These are phyloP conservation scores for Pontederia paniculata DNA, from an alignment of 176 grass and related monocot genomes.

Conservation along the genomic window DNA sequence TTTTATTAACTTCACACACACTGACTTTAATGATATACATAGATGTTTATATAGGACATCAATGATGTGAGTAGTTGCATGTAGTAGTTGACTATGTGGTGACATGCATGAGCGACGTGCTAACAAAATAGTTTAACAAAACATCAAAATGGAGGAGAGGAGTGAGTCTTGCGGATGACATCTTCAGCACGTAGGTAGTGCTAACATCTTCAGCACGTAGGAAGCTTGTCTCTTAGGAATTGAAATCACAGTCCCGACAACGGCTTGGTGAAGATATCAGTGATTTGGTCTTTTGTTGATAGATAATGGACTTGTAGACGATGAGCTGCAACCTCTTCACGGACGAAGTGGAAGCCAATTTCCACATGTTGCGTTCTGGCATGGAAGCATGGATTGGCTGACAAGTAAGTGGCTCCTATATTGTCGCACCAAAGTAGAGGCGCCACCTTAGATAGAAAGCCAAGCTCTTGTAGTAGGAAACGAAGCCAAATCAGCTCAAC, in stretches of 20 bases:
- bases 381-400: slow-evolving; percentile 1
- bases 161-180: too few relatives aligned
- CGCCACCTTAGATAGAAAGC: neutral
- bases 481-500: neutral
- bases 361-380: neutral
- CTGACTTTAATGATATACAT: too few relatives aligned
- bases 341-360: neutral
- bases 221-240: neutral
- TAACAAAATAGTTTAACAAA: too few relatives aligned
- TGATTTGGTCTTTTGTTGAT: neutral
- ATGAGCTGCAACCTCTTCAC: neutral
- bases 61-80: too few relatives aligned
- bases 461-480: neutral
- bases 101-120: too few relatives aligned
- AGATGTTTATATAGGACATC: too few relatives aligned
- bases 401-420: neutral
- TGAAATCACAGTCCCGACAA: neutral
- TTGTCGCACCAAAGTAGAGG: slow-evolving; percentile 8
- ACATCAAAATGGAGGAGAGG: too few relatives aligned
- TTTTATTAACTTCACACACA: too few relatives aligned
- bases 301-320: neutral
- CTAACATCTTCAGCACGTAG: too few relatives aligned
- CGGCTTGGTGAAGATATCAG: neutral
- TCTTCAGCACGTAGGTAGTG: too few relatives aligned
- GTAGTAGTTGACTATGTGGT: too few relatives aligned